These are phyloP conservation scores for Aspergillus novoparasiticus DNA, from an alignment of 2,329 filamentous ascomycete species.

Conservation along the genomic window DNA sequence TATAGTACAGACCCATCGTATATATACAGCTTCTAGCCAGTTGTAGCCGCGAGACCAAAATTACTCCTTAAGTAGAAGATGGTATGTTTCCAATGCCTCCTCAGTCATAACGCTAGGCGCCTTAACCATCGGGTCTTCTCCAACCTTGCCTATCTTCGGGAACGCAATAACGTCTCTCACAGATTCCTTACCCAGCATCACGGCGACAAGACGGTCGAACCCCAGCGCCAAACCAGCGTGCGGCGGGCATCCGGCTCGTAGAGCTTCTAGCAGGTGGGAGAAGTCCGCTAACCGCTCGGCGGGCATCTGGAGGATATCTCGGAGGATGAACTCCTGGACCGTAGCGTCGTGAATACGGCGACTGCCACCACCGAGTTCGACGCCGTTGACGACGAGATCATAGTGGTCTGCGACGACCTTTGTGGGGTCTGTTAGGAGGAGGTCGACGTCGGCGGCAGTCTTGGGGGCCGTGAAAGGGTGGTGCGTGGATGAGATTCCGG, in stretches of 20 bases:
- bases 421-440: conserved; percentile 72
- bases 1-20: conserved; percentile 8
- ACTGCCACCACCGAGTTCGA: conserved; percentile 91
- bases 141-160: conserved; percentile 87
- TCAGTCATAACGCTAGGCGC: conserved; percentile 71
- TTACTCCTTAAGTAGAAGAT: conserved; percentile 47
- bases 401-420: conserved; percentile 83
- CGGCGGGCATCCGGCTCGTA: conserved; percentile 85
- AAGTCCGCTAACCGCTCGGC: conserved; percentile 76
- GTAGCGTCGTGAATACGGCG: conserved; percentile 84
- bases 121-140: conserved; percentile 80
- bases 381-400: conserved; percentile 92
- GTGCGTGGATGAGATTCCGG: conserved; percentile 84
- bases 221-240: conserved; percentile 93
- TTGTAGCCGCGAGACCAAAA: not conserved
- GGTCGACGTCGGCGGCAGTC: conserved; percentile 69
- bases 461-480: conserved; percentile 94
- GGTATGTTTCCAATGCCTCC: conserved; percentile 62
- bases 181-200: conserved; percentile 74
- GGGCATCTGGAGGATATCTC: conserved; percentile 78
- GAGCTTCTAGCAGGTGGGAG: conserved; percentile 77
- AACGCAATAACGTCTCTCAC: conserved; percentile 96
- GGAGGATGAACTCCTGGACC: conserved; percentile 83
- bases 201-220: conserved; percentile 81
- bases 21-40: not conserved